Evolutionary conservation across 495 filamentous ascomycete genomes (phyloP), one percentile per base, ranked within the genome.

Genomic region (Talaromyces liani): DNA sequence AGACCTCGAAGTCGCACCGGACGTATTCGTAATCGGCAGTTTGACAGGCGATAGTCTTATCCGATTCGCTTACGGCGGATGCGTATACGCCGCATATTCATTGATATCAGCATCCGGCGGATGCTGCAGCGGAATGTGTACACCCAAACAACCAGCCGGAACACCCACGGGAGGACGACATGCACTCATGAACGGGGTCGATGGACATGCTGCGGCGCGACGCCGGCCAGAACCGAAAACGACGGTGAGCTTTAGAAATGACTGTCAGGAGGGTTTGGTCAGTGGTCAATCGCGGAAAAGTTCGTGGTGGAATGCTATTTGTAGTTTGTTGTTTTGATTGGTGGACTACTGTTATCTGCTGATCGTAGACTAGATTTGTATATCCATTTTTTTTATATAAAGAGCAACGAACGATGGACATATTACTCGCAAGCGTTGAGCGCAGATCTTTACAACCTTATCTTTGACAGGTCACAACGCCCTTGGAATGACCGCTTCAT

Each of bases 31-130:
- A 47, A 82, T 87, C 39, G 86, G 86, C 9, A 88, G 86, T 60
- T 66, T 89, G 59, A 85, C 85, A 0, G 86, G 86, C 1, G 86
- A 89, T 67, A 87, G 85, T 4, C 76, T 89, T 2, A 81, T 89
- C 33, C 79, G 87, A 2, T 88, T 87, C 66, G 83, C 85, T 1
- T 83, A 86, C 27, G 86, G 86, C 1, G 80, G 87, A 10, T 87
- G 86, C 65, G 79, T 82, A 6, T 83, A 81, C 67, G 77, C 82
- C 4, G 86, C 86, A 5, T 78, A 84, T 4, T 81, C 78, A 67
- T 77, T 88, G 22, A 77, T 85, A 14, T 63, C 36, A 22, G 63
- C 53, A 6, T 33, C 54, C 5, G 53, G 49, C 34, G 34, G 20
- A n/a, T 41, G 53, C 29, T 54, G 60, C 27, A 62, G 60, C 27